These are phyloP conservation scores for Penicillium rolfsii DNA, from an alignment of 2,329 filamentous ascomycete genomes.

Conservation along the genomic window DNA sequence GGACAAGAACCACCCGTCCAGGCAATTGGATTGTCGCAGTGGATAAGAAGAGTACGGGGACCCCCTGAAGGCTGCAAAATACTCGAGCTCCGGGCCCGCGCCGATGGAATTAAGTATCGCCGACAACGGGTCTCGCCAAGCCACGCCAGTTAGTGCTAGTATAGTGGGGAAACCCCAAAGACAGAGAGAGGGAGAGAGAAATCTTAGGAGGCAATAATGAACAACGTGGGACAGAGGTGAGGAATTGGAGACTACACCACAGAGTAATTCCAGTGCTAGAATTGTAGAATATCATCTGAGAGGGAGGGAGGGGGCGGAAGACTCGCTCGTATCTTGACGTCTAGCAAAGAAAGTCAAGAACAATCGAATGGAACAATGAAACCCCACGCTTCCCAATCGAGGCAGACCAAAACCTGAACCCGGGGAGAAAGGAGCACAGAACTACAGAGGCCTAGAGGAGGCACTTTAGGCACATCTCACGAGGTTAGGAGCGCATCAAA, in stretches of 20 bases:
- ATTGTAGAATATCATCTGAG: neutral
- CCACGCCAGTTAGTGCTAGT: conserved; percentile 7
- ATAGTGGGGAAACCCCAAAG: conserved; percentile 13
- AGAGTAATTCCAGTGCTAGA: neutral
- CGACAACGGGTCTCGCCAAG: conserved; percentile 29
- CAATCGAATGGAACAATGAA: neutral
- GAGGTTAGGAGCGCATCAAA: neutral
- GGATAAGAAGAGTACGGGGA: conserved; percentile 24
- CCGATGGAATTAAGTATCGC: conserved; percentile 35
- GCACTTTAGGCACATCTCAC: neutral
- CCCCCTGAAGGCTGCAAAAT: conserved; percentile 34
- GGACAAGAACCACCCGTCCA: conserved; percentile 7
- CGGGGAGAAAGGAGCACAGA: neutral
- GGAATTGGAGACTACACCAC: neutral
- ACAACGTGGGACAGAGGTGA: no score
- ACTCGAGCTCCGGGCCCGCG: conserved; percentile 25
- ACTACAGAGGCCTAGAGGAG: neutral
- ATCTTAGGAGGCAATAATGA: neutral
- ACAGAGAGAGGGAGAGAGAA: neutral
- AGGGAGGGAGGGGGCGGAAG: neutral
- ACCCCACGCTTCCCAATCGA: neutral
- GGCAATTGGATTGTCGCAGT: conserved; percentile 20
- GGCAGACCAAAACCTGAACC: neutral
- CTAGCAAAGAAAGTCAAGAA: neutral
- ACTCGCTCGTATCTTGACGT: neutral